Evolutionary conservation across 1,284 basidiomycete species (phyloP), one percentile per base, ranked within the genome.

Genomic region (Sanghuangporus weigelae): DNA sequence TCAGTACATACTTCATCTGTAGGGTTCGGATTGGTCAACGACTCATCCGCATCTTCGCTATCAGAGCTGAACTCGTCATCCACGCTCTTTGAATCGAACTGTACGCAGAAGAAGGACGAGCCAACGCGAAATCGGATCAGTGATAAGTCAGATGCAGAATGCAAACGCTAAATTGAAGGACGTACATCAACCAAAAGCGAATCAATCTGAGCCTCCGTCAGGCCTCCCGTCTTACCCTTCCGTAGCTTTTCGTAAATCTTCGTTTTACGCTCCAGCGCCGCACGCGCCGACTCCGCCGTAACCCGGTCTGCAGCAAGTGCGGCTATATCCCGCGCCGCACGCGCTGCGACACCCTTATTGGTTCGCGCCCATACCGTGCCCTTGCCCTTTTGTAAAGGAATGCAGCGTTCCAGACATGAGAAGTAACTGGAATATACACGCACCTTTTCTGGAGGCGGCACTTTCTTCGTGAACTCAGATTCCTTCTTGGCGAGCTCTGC

Each of bases 101-200:
- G n/a, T n/a, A n/a, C n/a, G n/a, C n/a, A n/a, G n/a, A n/a, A n/a
- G n/a, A n/a, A n/a, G n/a, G n/a, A n/a, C n/a, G n/a, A 55, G 19
- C 35, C 40, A 26, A 50, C 31, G 11, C 21, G 44, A 39, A 31
- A 57, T 39, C 36, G n/a, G 55, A 35, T 49, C 39, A 57, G 7
- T 21, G 44, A 14, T 8, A 2, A 23, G 26, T n/a, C 36, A 39
- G 10, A n/a, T 14, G 7, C n/a, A 62, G 3, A 26, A 35, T 7
- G 19, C 8, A n/a, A 16, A 63, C 26, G 16, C 8, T 4, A 2
- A 63, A 23, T 3, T 57, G 49, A 44, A 26, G 44, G 11, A 73
- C 90, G 73, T 75, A 95, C 95, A 74, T 98, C 95, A 5, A 98
- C 91, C 58, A 94, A 77, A 10, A 93, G 76, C 21, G 83, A 79